Evolutionary conservation across 139 green algal species (phyloP).

Genomic region (Closterium sp.): DNA sequence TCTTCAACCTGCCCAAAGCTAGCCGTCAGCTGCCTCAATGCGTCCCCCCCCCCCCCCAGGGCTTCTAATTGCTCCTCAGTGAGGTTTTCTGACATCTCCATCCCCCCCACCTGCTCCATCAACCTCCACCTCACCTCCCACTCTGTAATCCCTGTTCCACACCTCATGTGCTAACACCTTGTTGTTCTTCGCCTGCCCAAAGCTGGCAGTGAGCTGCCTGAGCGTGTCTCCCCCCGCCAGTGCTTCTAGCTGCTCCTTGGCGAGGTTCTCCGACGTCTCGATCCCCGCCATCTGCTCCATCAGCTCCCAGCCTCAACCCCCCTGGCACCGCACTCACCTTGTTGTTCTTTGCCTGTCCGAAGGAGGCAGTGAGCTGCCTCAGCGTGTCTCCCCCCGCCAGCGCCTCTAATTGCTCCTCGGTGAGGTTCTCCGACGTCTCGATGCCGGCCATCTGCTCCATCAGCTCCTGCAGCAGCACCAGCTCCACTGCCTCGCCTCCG

Average conservation of each 20-base stretch:
- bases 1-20: too few species aligned
- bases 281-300: constrained; percentile 48
- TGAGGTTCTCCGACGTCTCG: constrained; percentile 59
- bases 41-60: too few species aligned
- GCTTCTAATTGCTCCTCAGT: too few species aligned
- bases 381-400: constrained; percentile 63
- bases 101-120: too few species aligned
- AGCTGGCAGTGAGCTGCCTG: constrained; percentile 42
- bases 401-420: constrained; percentile 62
- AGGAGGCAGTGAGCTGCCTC: constrained; percentile 45
- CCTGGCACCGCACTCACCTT: constrained; percentile 29
- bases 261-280: constrained; percentile 58
- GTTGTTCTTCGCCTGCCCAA: too few species aligned
- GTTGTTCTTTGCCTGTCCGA: constrained; percentile 23
- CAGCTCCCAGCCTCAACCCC: constrained; percentile 37
- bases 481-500: constrained; percentile 63
- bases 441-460: constrained; percentile 65
- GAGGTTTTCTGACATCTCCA: too few species aligned
- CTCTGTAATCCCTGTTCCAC: too few species aligned
- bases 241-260: constrained; percentile 61
- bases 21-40: too few species aligned
- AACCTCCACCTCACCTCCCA: too few species aligned
- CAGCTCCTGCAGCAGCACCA: constrained; percentile 65
- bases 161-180: too few species aligned
- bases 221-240: constrained; percentile 65